phyloP scores from a whole-genome alignment of 805 yeast species.

The Sporopachydermia lactativora region DNA sequence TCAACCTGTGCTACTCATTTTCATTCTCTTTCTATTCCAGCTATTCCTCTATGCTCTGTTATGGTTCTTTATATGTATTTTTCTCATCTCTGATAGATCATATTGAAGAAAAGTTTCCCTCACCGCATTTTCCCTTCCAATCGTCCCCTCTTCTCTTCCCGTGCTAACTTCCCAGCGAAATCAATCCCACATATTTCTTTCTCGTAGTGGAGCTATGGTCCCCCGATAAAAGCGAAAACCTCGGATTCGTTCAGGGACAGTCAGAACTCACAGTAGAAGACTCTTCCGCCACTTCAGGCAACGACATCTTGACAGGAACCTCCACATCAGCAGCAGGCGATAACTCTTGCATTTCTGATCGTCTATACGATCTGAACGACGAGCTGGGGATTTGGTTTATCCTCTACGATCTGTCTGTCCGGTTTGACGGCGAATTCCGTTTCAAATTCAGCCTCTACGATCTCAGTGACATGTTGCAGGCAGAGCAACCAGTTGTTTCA shows the following conservation, averaged over 20 bases:
- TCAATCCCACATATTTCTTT: constrained; percentile 5
- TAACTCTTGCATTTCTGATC: constrained; percentile 17
- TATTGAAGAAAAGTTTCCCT: too few species aligned
- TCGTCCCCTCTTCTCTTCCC: neutral
- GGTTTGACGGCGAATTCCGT: constrained; percentile 21
- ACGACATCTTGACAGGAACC: neutral
- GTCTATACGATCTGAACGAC: constrained; percentile 17
- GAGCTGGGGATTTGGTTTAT: constrained; percentile 21
- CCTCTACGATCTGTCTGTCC: constrained; percentile 19
- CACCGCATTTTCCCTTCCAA: too few species aligned
- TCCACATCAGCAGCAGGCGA: constrained; percentile 10
- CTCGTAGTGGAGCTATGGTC: constrained; percentile 3
- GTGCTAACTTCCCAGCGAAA: constrained; percentile 5
- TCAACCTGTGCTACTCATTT: too few species aligned
- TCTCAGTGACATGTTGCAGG: constrained; percentile 7
- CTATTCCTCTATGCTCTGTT: too few species aligned
- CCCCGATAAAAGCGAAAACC: neutral
- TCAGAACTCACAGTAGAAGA: constrained; percentile 1
- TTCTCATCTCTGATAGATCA: too few species aligned
- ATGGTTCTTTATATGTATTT: too few species aligned
- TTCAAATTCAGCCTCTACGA: constrained; percentile 17
- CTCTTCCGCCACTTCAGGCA: neutral
- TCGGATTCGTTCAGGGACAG: constrained; percentile 2
- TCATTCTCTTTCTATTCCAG: too few species aligned
- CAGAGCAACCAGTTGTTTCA: neutral